Evolutionary conservation across 768 basidiomycete species (phyloP), one percentile per base, ranked within the genome.

Genomic region (Macrolepiota albuminosa): DNA sequence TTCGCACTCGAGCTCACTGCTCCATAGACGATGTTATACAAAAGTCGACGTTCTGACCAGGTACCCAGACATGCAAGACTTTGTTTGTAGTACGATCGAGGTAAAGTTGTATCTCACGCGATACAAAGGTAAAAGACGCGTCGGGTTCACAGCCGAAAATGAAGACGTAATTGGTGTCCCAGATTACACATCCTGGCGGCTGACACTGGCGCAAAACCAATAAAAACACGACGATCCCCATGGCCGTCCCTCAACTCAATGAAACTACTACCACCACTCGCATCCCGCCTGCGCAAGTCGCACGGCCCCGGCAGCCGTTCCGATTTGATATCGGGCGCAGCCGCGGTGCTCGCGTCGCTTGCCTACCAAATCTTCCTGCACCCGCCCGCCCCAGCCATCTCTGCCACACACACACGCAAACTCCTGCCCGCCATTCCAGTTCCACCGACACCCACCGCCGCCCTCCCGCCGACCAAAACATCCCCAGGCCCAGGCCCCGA

Each of bases 71-170:
- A 46, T 64, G 54, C 16, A 67, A 58, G 42, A 67, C 52, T 39
- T 67, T 43, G 53, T 64, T 46, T 4, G 63, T 67, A 1, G 36
- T 46, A 21, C 64, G 66, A 55, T 67, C 66, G 10, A 67, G 64
- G 57, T 67, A 67, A 21, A 65, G 63, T 29, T 67, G 63, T 6
- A 67, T 47, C 53, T 67, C 66, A 29, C 66, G 54, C 33, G 57
- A 39, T 37, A 65, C 21, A 21, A 21, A 21, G 21, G 21, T 21
- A 21, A 21, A 21, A 21, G 21, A 21, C 21, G 21, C 21, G 21
- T 21, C 21, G 21, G 21, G 21, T 21, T 21, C 21, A 21, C 21
- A 21, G 21, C 21, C 21, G 21, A 21, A 21, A 21, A 21, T 21
- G 21, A 21, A 21, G 21, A 21, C 21, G 21, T 21, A 21, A 21